Evolutionary conservation across 345 rosid species (phyloP), one percentile per base, ranked within the genome.

Genomic region (Syzygium aromaticum): DNA sequence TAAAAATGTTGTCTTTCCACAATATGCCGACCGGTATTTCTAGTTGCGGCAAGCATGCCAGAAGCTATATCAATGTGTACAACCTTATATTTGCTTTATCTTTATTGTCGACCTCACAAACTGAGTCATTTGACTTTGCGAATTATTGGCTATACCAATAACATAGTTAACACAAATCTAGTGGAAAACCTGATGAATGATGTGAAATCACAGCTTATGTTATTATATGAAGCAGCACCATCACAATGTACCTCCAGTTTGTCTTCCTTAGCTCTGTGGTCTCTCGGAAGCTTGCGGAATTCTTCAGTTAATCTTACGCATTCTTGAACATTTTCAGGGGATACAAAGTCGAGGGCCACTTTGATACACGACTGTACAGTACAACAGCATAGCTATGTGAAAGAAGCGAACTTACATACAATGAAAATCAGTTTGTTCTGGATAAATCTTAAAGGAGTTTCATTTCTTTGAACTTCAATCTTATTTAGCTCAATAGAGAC

Each of bases 341-440:
- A 94, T 59, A 94, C 95, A 33, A 94, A 94, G 87, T 95, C 97
- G 15, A 90, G 88, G 4, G 96, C 97, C 46, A 95, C 95, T 90
- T 95, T 95, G 52, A 93, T 95, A 54, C 97, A 95, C 1, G 97
- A 95, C 97, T 95, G 87, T 10, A 82, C 16, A 83, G 51, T 19
- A 82, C 38, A 11, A 64, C 40, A 51, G 49, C 16, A 84, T 16
- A 64, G 38, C 33, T 38, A 54, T 25, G 84, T 85, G 52, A 25
- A 40, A 38, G 43, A 51, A 28, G 43, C 40, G 51, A 23, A 77
- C 15, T 53, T 38, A 33, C 2, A 54, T 52, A 87, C 22, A 52
- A 38, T 30, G 77, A 22, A 17, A 54, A 85, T 23, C 53, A 46
- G 46, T 43, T 43, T 43, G 22, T 28, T 52, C 46, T 52, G 43